Percentiles rank a stretch among this genome's conserved stretches.
phyloP scores from a whole-genome alignment of 345 rosid genomes.

The Pistacia atlantica region DNA sequence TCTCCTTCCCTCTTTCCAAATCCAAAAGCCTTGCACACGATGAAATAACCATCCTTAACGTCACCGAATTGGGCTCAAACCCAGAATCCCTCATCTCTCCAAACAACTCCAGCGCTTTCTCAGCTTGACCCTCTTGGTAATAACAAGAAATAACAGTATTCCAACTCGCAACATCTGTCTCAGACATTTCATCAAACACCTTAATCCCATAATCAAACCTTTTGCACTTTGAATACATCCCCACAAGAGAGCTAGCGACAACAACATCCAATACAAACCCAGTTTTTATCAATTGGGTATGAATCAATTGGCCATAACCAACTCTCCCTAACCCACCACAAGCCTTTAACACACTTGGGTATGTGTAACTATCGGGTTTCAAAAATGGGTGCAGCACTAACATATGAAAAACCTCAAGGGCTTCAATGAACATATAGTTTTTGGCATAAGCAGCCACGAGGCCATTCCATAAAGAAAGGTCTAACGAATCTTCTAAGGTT shows the following conservation, averaged over 20 bases:
- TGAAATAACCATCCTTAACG: constrained; percentile 52
- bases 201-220: constrained; percentile 34
- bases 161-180: constrained; percentile 71
- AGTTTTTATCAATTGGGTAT: constrained; percentile 53
- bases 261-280: no score
- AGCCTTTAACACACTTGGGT: constrained; percentile 66
- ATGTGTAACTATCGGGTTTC: constrained; percentile 58
- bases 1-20: constrained; percentile 70
- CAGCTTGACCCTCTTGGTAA: constrained; percentile 64
- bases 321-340: constrained; percentile 54
- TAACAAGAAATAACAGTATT: constrained; percentile 68
- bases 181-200: constrained; percentile 73
- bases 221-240: constrained; percentile 57
- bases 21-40: constrained; percentile 64
- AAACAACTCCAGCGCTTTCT: constrained; percentile 56
- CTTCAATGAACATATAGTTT: constrained; percentile 53
- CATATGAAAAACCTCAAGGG: constrained; percentile 45
- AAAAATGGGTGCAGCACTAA: constrained; percentile 38
- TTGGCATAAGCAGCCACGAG: constrained; percentile 54
- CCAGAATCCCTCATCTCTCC: constrained; percentile 54
- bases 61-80: constrained; percentile 61
- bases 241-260: constrained; percentile 53
- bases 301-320: constrained; percentile 48
- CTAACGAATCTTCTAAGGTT: constrained; percentile 32
- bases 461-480: constrained; percentile 64